Conservation (phyloP, 2,329 filamentous ascomycete species). For the Grosmannia clavigera region DNA sequence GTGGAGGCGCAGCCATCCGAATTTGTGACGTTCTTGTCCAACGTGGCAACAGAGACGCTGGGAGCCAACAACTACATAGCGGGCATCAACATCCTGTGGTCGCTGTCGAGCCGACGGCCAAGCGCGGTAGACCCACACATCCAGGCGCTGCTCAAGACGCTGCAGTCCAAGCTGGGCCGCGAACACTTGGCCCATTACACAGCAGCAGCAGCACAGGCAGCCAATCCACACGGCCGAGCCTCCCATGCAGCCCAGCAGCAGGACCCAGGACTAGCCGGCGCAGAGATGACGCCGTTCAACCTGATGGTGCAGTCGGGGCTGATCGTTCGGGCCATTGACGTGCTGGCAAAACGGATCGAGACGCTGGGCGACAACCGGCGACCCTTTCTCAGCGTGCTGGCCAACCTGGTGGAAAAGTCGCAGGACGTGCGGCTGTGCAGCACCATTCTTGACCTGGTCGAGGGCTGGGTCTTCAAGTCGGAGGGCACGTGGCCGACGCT, state of each 20-base stretch:
- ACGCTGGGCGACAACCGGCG: conserved; percentile 80
- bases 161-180: conserved; percentile 82
- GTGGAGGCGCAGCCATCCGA: conserved; percentile 66
- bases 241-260: conserved; percentile 30
- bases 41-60: conserved; percentile 78
- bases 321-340: conserved; percentile 90
- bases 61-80: conserved; percentile 71
- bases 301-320: conserved; percentile 80
- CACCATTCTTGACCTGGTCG: conserved; percentile 88
- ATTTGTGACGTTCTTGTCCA: conserved; percentile 72
- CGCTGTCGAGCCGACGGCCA: conserved; percentile 71
- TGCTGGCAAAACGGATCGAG: conserved; percentile 85
- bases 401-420: conserved; percentile 90
- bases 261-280: conserved; percentile 32
- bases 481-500: conserved; percentile 92
- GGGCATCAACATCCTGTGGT: conserved; percentile 89
- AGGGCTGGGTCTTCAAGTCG: conserved; percentile 90
- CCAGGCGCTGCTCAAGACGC: conserved; percentile 75
- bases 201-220: conserved; percentile 35
- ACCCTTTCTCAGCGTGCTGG: conserved; percentile 89
- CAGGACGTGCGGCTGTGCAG: conserved; percentile 76
- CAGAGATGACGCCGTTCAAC: conserved; percentile 59
- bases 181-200: conserved; percentile 78
- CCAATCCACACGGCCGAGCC: conserved; percentile 23
- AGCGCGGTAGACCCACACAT: conserved; percentile 86